Percentiles rank a stretch among this genome's conserved stretches.
Evolutionary conservation across 202 grass and related monocot species (phyloP).

Genomic region (Elaeis oleifera): DNA sequence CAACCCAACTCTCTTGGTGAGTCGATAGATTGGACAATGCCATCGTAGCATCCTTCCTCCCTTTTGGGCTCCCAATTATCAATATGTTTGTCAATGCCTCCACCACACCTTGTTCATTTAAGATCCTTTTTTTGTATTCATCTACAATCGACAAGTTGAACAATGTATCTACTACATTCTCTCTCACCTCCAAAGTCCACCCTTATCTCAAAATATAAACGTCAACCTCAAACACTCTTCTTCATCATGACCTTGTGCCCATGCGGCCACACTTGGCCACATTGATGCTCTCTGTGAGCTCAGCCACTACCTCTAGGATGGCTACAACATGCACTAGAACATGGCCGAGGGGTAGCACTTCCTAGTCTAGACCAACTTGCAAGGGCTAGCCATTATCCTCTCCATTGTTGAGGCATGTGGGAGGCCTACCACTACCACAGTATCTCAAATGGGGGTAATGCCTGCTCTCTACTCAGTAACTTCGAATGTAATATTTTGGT

Average conservation of each 20-base stretch:
- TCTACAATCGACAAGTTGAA: conserved; percentile 89
- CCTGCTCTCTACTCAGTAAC: conserved; percentile 17
- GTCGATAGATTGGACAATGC: conserved; percentile 90
- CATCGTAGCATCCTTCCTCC: conserved; percentile 93
- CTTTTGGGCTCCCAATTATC: conserved; percentile 62
- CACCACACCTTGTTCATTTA: conserved; percentile 54
- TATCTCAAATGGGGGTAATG: background rate
- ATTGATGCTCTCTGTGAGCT: conserved; percentile 24
- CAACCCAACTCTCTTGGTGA: conserved; percentile 57
- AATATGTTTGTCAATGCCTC: conserved; percentile 59
- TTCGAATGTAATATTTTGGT: conserved; percentile 11
- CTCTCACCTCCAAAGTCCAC: conserved; percentile 62
- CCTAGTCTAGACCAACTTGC: conserved; percentile 47
- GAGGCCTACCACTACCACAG: background rate
- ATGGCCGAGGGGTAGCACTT: conserved; percentile 29
- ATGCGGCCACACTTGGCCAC: conserved; percentile 28
- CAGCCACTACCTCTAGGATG: conserved; percentile 67
- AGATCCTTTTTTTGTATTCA: conserved; percentile 82
- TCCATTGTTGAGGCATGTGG: background rate
- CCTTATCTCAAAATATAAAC: conserved; percentile 69
- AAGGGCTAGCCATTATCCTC: conserved; percentile 20
- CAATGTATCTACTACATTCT: conserved; percentile 82
- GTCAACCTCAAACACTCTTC: conserved; percentile 50
- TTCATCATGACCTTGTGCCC: conserved; percentile 47
- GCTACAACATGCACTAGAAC: conserved; percentile 43